These are phyloP conservation scores for Neocucurbitaria cava DNA, from an alignment of 2,329 filamentous ascomycete species.

Conservation along the genomic window DNA sequence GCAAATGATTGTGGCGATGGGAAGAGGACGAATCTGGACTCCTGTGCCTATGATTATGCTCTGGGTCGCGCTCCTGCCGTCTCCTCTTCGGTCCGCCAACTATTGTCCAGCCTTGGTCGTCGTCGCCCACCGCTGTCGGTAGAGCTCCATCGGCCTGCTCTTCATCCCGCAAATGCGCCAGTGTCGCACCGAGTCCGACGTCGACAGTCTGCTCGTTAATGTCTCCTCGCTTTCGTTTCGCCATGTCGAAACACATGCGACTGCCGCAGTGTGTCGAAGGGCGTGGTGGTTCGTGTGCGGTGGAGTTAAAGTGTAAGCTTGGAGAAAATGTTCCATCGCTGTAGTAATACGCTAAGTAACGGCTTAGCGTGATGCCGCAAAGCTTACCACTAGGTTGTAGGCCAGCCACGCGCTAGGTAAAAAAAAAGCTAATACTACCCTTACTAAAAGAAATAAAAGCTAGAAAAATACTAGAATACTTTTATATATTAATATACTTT, in stretches of 20 bases:
- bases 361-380: neutral
- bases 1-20: neutral
- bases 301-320: neutral
- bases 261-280: neutral
- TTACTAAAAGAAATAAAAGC: too few species aligned
- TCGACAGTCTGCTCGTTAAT: conserved; percentile 27
- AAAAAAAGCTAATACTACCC: too few species aligned
- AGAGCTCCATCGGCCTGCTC: conserved; percentile 15
- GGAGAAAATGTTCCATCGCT: neutral
- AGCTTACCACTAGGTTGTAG: neutral
- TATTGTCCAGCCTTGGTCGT: conserved; percentile 39
- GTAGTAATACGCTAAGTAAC: neutral
- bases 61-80: conserved; percentile 21
- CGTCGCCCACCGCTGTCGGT: conserved; percentile 12
- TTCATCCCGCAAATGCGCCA: conserved; percentile 34
- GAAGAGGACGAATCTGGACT: conserved; percentile 6
- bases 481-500: too few species aligned
- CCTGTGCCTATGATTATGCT: conserved; percentile 4
- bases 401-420: too few species aligned
- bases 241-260: conserved; percentile 29
- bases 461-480: too few species aligned
- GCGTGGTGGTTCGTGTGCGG: neutral
- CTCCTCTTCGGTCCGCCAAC: conserved; percentile 35
- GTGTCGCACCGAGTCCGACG: conserved; percentile 38
- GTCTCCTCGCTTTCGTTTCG: conserved; percentile 39